Evolutionary conservation across 2,329 filamentous ascomycete genomes (phyloP), one percentile per base, ranked within the genome.

Genomic region (Aspergillus ustus): DNA sequence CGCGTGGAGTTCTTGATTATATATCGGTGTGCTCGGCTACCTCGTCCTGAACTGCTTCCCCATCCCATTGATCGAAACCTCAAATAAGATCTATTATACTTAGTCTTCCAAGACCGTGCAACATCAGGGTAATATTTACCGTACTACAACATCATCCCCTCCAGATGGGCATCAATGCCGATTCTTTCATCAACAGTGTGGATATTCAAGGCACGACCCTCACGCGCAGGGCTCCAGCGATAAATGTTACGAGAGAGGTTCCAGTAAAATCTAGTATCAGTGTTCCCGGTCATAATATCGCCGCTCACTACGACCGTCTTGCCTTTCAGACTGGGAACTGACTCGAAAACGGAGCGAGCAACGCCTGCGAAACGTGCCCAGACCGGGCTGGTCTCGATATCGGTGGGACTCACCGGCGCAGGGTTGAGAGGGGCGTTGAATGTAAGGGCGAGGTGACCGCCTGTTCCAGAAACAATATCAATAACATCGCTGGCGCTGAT

Each of bases 241-340:
- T 83, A 85, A 8, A 85, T 84, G 57, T 84, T 81, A 63, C 78
- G 76, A n/a, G 81, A 81, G 62, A 84, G 63, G 44, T 76, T 71
- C 83, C 82, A 85, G 66, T 84, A 85, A 64, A 83, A 83, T 3
- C 78, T 70, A 1, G 83, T 85, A 60, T 85, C 83, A 0, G 83
- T 84, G 55, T 85, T 85, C 0, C 82, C 83, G 1, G 81, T 83
- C 80, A 83, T 83, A 54, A 84, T 78, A 60, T 78, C 77, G 0
- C 78, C 78, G 9, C 75, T 75, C 0, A 80, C 77, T 7, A 82
- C 70, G 3, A 81, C 76, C 0, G 70, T 80, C 57, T 74, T 75
- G n/a, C 65, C 72, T 13, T 65, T 28, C 28, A 67, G 63, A 49
- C 64, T 71, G 49, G 65, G 66, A 2, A 70, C 73, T 29, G 72